These are phyloP conservation scores for Linum usitatissimum DNA, from an alignment of 345 rosid genomes.

Conservation along the genomic window DNA sequence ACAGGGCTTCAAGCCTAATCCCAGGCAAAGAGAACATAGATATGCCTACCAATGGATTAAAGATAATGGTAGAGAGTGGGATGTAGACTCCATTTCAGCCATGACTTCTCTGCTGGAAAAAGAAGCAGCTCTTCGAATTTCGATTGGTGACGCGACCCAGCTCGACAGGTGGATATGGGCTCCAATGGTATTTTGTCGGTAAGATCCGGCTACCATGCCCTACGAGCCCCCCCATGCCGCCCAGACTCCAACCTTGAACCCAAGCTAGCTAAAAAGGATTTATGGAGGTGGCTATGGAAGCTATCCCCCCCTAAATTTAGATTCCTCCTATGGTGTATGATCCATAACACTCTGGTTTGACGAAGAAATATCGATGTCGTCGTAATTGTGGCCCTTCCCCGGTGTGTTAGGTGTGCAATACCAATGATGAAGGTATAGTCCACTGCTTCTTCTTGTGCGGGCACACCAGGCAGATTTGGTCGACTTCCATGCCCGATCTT, in stretches of 20 bases:
- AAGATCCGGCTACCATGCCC: not conserved
- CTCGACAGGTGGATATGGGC: not conserved
- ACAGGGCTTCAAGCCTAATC: too few species aligned
- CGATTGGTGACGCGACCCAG: too few species aligned
- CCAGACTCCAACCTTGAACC: not conserved
- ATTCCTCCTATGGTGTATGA: not conserved
- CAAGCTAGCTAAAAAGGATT: too few species aligned
- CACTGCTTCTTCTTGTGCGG: not conserved
- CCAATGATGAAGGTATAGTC: not conserved
- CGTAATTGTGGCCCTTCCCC: not conserved
- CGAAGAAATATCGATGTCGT: too few species aligned
- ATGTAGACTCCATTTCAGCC: too few species aligned
- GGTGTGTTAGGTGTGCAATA: not conserved
- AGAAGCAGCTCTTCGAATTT: too few species aligned
- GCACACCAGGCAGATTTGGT: too few species aligned
- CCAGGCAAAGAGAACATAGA: too few species aligned
- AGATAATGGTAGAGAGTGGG: too few species aligned
- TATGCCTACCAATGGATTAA: too few species aligned
- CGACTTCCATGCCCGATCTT: too few species aligned
- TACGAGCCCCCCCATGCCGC: not conserved
- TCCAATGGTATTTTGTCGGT: not conserved
- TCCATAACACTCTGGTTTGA: not conserved
- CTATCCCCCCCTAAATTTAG: not conserved
- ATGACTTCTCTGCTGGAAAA: too few species aligned
- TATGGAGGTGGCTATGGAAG: not conserved